A percentile compares a stretch with the other conserved stretches of the same genome.
Conservation (phyloP, 1,139 yeast species). For the Wickerhamomyces sp. region DNA sequence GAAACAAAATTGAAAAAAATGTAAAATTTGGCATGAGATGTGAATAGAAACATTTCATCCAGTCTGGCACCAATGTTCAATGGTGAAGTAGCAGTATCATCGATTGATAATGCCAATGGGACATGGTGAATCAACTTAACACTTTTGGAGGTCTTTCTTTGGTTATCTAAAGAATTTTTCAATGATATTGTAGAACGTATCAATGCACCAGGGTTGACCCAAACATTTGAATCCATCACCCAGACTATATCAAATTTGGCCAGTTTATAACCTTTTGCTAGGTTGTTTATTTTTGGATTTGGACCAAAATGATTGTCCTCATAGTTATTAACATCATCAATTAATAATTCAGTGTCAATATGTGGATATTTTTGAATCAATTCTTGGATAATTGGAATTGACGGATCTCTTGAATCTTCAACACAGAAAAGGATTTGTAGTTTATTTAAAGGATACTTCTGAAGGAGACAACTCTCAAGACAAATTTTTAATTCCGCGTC, state of each 20-base stretch:
- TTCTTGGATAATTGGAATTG: constrained; percentile 49
- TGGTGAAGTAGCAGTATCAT: constrained; percentile 12
- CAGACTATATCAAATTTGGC: constrained; percentile 75
- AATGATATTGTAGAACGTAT: constrained; percentile 61
- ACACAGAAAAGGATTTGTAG: constrained; percentile 76
- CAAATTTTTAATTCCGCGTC: constrained; percentile 74
- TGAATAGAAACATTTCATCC: constrained; percentile 81
- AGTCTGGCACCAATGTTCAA: constrained; percentile 56
- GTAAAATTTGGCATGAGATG: constrained; percentile 84
- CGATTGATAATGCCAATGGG: constrained; percentile 54
- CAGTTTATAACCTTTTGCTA: constrained; percentile 66
- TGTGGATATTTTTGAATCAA: constrained; percentile 52
- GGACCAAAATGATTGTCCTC: constrained; percentile 63
- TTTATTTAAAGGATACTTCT: constrained; percentile 53
- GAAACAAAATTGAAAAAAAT: constrained; percentile 68
- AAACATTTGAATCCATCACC: constrained; percentile 87
- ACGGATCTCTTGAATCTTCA: constrained; percentile 58
- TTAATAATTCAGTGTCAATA: constrained; percentile 53
- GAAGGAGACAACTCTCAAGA: constrained; percentile 62
- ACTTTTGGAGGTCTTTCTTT: constrained; percentile 35
- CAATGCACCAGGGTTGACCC: constrained; percentile 66
- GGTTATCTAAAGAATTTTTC: constrained; percentile 44
- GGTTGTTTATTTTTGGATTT: constrained; percentile 83
- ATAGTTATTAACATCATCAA: constrained; percentile 32
- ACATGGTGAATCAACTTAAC: constrained; percentile 77